Evolutionary conservation across 805 yeast genomes (phyloP).

Genomic region (Starmera quercuum): DNA sequence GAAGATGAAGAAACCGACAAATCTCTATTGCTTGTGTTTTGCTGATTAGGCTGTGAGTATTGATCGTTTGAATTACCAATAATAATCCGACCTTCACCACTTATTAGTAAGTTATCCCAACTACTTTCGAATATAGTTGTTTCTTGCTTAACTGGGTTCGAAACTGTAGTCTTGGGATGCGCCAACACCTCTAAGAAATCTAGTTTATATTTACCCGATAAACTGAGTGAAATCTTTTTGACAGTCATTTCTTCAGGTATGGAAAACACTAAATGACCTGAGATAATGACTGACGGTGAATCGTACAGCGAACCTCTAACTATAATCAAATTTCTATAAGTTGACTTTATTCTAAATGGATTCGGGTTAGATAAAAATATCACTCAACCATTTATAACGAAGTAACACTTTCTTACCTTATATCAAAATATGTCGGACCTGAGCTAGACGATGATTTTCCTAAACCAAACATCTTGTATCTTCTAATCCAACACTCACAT

Average conservation of each 20-base stretch:
- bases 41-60: neutral
- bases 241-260: slow-evolving; percentile 61
- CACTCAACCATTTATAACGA: neutral
- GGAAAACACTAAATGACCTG: slow-evolving; percentile 69
- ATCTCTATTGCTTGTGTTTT: too few relatives aligned
- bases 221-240: slow-evolving; percentile 49
- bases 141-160: slow-evolving; percentile 40
- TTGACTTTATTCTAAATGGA: slow-evolving; percentile 21
- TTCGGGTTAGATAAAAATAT: neutral
- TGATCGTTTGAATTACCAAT: slow-evolving; percentile 11
- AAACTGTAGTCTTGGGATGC: slow-evolving; percentile 26
- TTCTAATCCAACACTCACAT: too few relatives aligned
- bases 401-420: slow-evolving; percentile 9
- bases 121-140: slow-evolving; percentile 57
- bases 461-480: slow-evolving; percentile 20
- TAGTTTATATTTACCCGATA: slow-evolving; percentile 58
- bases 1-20: slow-evolving; percentile 7
- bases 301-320: slow-evolving; percentile 71
- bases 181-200: slow-evolving; percentile 43
- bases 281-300: slow-evolving; percentile 64
- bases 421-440: slow-evolving; percentile 22
- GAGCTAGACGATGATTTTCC: slow-evolving; percentile 13
- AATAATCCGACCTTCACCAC: slow-evolving; percentile 21
- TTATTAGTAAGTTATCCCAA: slow-evolving; percentile 54
- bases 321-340: slow-evolving; percentile 55